Evolutionary conservation across 2,329 filamentous ascomycete genomes (phyloP), one percentile per base, ranked within the genome.

Genomic region (Curvularia sp.): DNA sequence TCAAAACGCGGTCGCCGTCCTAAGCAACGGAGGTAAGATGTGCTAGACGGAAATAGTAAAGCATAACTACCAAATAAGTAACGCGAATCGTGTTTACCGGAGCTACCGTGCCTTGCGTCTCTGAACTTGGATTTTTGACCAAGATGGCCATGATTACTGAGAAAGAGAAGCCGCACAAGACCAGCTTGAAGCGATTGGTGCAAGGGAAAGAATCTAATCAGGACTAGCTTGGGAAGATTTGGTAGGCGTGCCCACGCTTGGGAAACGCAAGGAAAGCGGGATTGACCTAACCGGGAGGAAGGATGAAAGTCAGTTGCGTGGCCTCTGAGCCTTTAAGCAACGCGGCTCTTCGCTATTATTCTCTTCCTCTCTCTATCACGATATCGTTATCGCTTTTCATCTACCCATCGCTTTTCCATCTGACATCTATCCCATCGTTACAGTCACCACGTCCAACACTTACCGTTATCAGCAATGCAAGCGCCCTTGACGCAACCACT

Each of bases 81-180:
- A 5, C 67, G 61, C 6, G 13, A 30, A 36, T 34, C 3, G 57
- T 60, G 1, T 32, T 68, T 39, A 21, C 47, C 2, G 48, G 27
- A 43, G 8, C 30, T 8, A 60, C 60, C 30, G 27, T 52, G 25
- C 13, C 32, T 5, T 52, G 57, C 2, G 1, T 49, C 5, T 13
- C 55, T 2, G 63, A 66, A 39, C 57, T 64, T 18, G 23, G 43
- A 0, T 63, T 65, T 10, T 61, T 59, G 7, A 64, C 57, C 38
- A 61, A 69, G 38, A 65, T 61, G 0, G 36, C 63, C 0, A 46
- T 69, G 23, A 18, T 63, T 13, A 55, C 55, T 21, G 63, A 59
- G 42, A 59, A 51, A 7, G 53, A 59, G 19, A 67, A 68, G 45
- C 58, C 55, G 15, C 64, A 65, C 19, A 56, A 58, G 12, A 47